phyloP scores from a whole-genome alignment of 805 yeast genomes.

The Wickerhamiella australiensis region DNA sequence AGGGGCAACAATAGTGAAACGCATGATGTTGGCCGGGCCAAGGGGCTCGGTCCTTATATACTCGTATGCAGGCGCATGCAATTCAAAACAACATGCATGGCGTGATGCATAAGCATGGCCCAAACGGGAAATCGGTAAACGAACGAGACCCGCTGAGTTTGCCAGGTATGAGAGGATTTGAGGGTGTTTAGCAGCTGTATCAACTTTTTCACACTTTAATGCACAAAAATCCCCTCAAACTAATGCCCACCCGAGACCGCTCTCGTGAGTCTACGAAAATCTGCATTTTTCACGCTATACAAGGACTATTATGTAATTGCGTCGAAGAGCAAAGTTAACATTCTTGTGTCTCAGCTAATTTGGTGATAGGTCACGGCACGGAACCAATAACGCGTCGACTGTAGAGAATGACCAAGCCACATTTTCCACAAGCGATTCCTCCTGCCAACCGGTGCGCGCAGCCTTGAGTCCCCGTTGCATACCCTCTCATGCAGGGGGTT shows the following conservation, averaged over 20 bases:
- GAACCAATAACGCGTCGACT: no score
- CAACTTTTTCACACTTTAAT: no score
- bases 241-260: no score
- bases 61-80: background rate
- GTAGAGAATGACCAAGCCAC: no score
- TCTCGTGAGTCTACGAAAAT: no score
- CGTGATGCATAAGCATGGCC: background rate
- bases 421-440: no score
- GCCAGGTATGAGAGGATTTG: no score
- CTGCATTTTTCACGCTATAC: background rate
- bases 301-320: background rate
- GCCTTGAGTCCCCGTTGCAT: background rate
- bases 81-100: background rate
- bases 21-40: conserved; percentile 10
- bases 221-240: no score
- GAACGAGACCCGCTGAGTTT: background rate
- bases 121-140: background rate
- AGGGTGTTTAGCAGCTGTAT: no score
- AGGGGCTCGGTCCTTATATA: conserved; percentile 4
- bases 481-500: background rate
- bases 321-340: background rate
- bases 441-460: no score
- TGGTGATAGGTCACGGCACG: no score
- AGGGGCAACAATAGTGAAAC: conserved; percentile 9
- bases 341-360: background rate